Base-by-base conservation (phyloP, 169 alveolate genomes). In the Plasmodium cynomolgi region DNA sequence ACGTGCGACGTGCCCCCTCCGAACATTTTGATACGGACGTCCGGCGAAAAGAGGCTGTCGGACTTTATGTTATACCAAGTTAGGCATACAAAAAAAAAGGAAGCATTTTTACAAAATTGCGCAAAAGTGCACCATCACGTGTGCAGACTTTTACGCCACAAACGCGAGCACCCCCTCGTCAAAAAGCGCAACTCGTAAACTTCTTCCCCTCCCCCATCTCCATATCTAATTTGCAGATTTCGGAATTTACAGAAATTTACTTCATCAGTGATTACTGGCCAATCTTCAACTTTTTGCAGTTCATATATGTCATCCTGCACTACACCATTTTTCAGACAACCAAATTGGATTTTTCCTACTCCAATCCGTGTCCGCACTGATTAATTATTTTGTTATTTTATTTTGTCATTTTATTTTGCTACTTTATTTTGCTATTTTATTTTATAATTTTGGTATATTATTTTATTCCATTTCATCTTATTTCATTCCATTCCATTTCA, bases 1-100 rank as follows among this genome's bases (percentile, higher is more conserved):
- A 84, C 97, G 34, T 93, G 97, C 77, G 92, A 93, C 73, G 37
- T 77, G 17, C 97, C 97, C 34, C 97, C 97, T 13, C 99, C 99
- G n/a, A 94, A 97, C 26, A 86, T 98, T 56, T 84, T 98, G 34
- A 96, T 98, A 47, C 95, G 99, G 83, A 98, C 99, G 3, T 98
- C 99, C 3, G 99, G 99, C 1, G 99, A 96, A 73, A 93, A 98
- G 62, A 83, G 99, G 50, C 96, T 98, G 29, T 98, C 99, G 8
- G 99, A 98, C 84, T 98, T 97, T 84, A 96, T 98, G 77, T 77
- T 98, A 39, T 98, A 97, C 90, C 99, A 98, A 92, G 98, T 96
- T 82, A 29, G 96, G 2, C 56, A 7, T 68, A 68, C 77, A 3
- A 58, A 44, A 73, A 73, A 23, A 73, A 15, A 44, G 23, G 4